phyloP scores from a whole-genome alignment of 2,329 filamentous ascomycete genomes.

The Microcera coccophila region DNA sequence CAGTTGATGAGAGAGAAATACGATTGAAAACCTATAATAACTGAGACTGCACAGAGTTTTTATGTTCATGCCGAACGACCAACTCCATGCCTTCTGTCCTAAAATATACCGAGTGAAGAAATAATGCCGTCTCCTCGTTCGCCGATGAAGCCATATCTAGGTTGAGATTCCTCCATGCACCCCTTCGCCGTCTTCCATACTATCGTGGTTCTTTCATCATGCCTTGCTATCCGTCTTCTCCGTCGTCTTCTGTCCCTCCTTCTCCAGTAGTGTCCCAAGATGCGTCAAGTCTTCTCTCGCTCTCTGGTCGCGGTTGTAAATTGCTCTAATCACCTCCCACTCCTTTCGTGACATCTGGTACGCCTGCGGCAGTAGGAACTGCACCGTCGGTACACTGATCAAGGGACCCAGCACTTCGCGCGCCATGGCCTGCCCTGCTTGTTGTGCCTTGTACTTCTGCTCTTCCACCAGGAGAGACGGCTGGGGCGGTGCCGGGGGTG shows the following conservation, averaged over 20 bases:
- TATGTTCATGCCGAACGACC: too few relatives aligned
- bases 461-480: constrained; percentile 29
- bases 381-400: constrained; percentile 60
- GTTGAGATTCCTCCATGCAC: too few relatives aligned
- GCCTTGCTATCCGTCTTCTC: constrained; percentile 11
- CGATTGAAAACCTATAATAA: too few relatives aligned
- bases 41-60: too few relatives aligned
- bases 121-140: too few relatives aligned
- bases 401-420: constrained; percentile 61
- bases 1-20: too few relatives aligned
- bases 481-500: constrained; percentile 15
- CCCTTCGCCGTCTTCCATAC: too few relatives aligned
- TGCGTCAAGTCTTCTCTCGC: constrained; percentile 60
- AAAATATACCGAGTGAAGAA: too few relatives aligned
- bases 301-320: constrained; percentile 62
- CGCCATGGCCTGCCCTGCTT: constrained; percentile 54
- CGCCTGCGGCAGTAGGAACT: constrained; percentile 66
- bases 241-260: constrained; percentile 44
- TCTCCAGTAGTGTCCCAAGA: constrained; percentile 53
- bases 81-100: too few relatives aligned
- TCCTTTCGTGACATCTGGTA: constrained; percentile 66
- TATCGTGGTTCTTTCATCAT: too few relatives aligned
- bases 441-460: constrained; percentile 41
- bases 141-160: too few relatives aligned
- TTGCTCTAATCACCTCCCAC: constrained; percentile 67